These are phyloP conservation scores for Claviceps humidiphila DNA, from an alignment of 2,329 filamentous ascomycete genomes.

Conservation along the genomic window DNA sequence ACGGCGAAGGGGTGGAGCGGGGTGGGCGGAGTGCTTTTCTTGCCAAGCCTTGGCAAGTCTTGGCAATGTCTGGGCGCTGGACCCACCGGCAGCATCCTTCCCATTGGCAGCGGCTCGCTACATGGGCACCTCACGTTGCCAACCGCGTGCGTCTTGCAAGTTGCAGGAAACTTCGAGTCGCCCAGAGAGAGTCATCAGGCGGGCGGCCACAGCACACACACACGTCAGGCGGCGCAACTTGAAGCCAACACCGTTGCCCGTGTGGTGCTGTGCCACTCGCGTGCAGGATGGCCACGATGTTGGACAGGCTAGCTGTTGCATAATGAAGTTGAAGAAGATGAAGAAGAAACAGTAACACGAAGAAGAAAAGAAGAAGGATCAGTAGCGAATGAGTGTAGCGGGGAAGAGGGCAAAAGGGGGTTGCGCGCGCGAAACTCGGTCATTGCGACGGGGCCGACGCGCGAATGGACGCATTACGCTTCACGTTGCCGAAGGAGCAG, in stretches of 20 bases:
- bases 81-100: constrained; percentile 14
- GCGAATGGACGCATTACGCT: not conserved
- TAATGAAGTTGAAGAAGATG: not conserved
- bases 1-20: constrained; percentile 6
- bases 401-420: not conserved
- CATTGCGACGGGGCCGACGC: not conserved
- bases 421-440: not conserved
- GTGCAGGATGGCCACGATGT: not conserved
- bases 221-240: not conserved
- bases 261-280: not conserved
- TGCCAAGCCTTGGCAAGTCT: constrained; percentile 26
- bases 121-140: not conserved
- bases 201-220: not conserved
- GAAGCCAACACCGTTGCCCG: not conserved
- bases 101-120: constrained; percentile 15
- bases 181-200: not conserved
- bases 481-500: not conserved
- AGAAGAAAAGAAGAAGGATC: not conserved
- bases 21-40: constrained; percentile 14
- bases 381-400: not conserved
- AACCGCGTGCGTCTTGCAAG: constrained; percentile 1
- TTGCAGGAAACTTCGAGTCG: not conserved
- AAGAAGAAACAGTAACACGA: not conserved
- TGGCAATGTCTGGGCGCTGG: constrained; percentile 25
- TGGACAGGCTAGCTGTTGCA: not conserved